Percentiles rank a stretch among this genome's conserved stretches.
These are phyloP conservation scores for Xylaria sp. DNA, from an alignment of 2,329 filamentous ascomycete genomes.

Conservation along the genomic window DNA sequence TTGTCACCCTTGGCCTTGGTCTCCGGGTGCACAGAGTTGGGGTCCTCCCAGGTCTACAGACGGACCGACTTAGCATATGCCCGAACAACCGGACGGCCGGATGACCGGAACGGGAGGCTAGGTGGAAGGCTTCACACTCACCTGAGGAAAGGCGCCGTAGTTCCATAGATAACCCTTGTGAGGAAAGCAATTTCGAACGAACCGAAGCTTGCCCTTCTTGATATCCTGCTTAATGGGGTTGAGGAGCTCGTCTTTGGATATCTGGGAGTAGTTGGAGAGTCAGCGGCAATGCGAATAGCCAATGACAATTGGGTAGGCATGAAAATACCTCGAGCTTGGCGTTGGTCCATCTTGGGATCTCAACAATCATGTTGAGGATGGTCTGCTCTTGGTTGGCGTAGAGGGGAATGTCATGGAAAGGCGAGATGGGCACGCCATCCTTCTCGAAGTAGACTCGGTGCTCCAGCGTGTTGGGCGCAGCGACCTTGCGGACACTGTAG, in stretches of 20 bases:
- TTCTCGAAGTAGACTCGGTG: constrained; percentile 98
- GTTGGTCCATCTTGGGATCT: constrained; percentile 99
- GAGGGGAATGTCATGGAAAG: constrained; percentile 98
- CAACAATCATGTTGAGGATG: constrained; percentile 98
- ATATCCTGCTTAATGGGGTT: constrained; percentile 99
- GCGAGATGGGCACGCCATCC: constrained; percentile 90
- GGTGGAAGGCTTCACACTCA: constrained; percentile 48
- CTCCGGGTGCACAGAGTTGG: constrained; percentile 93
- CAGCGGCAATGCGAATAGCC: constrained; percentile 5
- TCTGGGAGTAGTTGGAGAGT: constrained; percentile 58
- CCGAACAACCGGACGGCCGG: neutral
- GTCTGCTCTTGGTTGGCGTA: constrained; percentile 97
- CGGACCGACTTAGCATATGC: constrained; percentile 5
- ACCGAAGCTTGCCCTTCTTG: constrained; percentile 99
- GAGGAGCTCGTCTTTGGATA: constrained; percentile 97
- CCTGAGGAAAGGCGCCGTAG: constrained; percentile 99
- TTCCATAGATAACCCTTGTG: constrained; percentile 99
- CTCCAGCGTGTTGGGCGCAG: constrained; percentile 88
- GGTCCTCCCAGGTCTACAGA: constrained; percentile 95
- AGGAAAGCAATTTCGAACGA: constrained; percentile 99
- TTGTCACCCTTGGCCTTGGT: constrained; percentile 99
- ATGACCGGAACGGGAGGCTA: constrained; percentile 4
- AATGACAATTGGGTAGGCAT: neutral
- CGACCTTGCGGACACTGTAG: constrained; percentile 87
- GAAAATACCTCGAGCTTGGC: constrained; percentile 92